A percentile compares a stretch with the other conserved stretches of the same genome.
These are phyloP conservation scores for Populus hybrid DNA, from an alignment of 441 rosid genomes.

Conservation along the genomic window DNA sequence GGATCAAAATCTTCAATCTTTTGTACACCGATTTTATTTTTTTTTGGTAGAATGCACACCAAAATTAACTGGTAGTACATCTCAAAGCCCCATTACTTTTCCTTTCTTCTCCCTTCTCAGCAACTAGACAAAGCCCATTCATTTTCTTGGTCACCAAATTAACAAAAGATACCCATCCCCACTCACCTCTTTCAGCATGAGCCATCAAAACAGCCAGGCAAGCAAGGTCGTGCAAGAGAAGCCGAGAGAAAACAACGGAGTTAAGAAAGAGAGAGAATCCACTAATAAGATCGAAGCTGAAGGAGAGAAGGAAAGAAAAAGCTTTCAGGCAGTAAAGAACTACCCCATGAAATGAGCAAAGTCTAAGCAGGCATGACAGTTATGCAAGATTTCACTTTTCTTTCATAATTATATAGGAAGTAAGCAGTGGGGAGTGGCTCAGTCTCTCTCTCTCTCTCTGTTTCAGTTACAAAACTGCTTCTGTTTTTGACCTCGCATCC, in stretches of 20 bases:
- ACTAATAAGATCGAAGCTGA: constrained; percentile 7
- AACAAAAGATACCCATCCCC: not conserved
- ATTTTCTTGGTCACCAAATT: not conserved
- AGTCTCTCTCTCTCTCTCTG: constrained; percentile 1
- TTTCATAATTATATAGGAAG: not conserved
- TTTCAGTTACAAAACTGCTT: constrained; percentile 64
- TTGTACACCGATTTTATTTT: not conserved
- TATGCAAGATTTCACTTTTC: constrained; percentile 39
- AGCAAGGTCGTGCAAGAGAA: constrained; percentile 11
- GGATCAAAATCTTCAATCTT: not conserved
- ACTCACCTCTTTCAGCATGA: constrained; percentile 34
- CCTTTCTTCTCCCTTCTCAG: constrained; percentile 9
- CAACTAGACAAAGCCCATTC: constrained; percentile 20
- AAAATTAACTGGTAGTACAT: not conserved
- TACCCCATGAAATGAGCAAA: constrained; percentile 42
- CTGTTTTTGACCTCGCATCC: constrained; percentile 17
- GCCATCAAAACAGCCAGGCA: constrained; percentile 23
- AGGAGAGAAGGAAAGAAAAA: no score
- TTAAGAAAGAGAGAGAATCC: not conserved
- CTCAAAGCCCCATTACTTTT: constrained; percentile 10
- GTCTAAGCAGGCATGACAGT: constrained; percentile 37
- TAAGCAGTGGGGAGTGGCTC: not conserved
- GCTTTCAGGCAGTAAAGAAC: constrained; percentile 13
- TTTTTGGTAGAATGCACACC: no score
- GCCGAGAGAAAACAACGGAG: not conserved